Conservation (phyloP, 1,139 yeast species). For the Kodamaea ohmeri region DNA sequence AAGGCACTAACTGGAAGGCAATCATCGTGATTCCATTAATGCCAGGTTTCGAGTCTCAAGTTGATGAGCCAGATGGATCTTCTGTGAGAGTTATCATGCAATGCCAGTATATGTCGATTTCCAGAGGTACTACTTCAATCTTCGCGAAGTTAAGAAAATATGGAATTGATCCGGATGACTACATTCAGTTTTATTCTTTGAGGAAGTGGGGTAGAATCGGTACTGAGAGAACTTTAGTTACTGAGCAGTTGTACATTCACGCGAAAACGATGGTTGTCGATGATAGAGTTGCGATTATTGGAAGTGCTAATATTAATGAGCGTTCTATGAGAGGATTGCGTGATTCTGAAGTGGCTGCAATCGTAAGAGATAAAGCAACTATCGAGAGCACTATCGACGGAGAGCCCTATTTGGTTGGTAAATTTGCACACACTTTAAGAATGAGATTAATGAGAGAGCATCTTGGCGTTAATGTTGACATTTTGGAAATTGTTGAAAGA, state of each 20-base stretch:
- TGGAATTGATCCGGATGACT: slow-evolving; percentile 86
- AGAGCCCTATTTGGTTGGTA: slow-evolving; percentile 72
- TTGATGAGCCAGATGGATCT: slow-evolving; percentile 91
- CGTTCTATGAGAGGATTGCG: slow-evolving; percentile 91
- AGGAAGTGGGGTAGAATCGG: slow-evolving; percentile 97
- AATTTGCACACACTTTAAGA: slow-evolving; percentile 86
- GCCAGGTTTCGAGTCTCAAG: slow-evolving; percentile 97
- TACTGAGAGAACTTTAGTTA: slow-evolving; percentile 65
- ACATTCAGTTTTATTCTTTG: slow-evolving; percentile 86
- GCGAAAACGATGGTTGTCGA: slow-evolving; percentile 93
- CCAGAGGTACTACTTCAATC: slow-evolving; percentile 87
- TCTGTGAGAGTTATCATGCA: slow-evolving; percentile 94
- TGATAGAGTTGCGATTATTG: slow-evolving; percentile 88
- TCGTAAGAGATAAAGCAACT: slow-evolving; percentile 79
- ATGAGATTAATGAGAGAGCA: slow-evolving; percentile 95
- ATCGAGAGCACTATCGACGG: slow-evolving; percentile 80
- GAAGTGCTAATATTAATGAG: slow-evolving; percentile 95
- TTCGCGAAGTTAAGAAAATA: slow-evolving; percentile 75
- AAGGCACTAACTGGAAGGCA: slow-evolving; percentile 83
- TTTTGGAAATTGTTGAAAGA: slow-evolving; percentile 79
- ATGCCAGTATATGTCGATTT: slow-evolving; percentile 91
- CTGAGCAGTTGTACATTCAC: slow-evolving; percentile 92
- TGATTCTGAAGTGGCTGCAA: slow-evolving; percentile 91
- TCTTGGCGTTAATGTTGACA: slow-evolving; percentile 88
- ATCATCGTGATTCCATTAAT: slow-evolving; percentile 87